Evolutionary conservation across 2,329 filamentous ascomycete species (phyloP).

Genomic region (Aschersonia sp.): DNA sequence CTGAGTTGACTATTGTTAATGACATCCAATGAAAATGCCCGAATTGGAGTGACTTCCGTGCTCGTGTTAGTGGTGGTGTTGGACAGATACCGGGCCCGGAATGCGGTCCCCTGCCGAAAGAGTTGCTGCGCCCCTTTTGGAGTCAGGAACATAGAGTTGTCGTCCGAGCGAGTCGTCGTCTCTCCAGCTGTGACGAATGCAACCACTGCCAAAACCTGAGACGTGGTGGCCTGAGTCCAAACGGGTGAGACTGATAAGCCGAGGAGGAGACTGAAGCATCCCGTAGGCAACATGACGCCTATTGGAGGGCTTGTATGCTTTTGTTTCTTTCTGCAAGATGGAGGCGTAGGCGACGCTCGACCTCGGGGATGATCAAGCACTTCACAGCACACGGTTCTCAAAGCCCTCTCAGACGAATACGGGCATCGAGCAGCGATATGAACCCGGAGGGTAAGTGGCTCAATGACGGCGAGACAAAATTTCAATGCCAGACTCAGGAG

Average conservation of each 20-base stretch:
- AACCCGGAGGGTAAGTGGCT: too few relatives aligned
- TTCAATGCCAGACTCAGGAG: too few relatives aligned
- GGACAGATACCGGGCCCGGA: conserved; percentile 34
- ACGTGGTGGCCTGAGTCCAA: conserved; percentile 7
- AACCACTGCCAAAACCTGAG: conserved; percentile 33
- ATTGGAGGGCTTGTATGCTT: background rate
- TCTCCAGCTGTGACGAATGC: conserved; percentile 39
- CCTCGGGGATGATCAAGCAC: too few relatives aligned
- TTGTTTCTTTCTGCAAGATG: too few relatives aligned
- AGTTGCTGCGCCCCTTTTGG: conserved; percentile 40
- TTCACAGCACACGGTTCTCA: too few relatives aligned
- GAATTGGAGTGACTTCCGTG: conserved; percentile 20
- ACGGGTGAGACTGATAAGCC: background rate
- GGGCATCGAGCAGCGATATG: too few relatives aligned
- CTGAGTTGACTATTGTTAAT: conserved; percentile 34
- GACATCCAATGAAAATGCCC: conserved; percentile 24
- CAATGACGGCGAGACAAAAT: too few relatives aligned
- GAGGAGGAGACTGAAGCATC: background rate
- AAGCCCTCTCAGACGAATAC: too few relatives aligned
- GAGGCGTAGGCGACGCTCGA: too few relatives aligned
- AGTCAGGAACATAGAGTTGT: conserved; percentile 24
- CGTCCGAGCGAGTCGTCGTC: conserved; percentile 26
- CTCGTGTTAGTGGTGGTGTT: conserved; percentile 7
- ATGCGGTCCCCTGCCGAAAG: conserved; percentile 28
- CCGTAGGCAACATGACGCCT: background rate